Conservation (phyloP, 345 rosid species). For the Salix arbutifolia region DNA sequence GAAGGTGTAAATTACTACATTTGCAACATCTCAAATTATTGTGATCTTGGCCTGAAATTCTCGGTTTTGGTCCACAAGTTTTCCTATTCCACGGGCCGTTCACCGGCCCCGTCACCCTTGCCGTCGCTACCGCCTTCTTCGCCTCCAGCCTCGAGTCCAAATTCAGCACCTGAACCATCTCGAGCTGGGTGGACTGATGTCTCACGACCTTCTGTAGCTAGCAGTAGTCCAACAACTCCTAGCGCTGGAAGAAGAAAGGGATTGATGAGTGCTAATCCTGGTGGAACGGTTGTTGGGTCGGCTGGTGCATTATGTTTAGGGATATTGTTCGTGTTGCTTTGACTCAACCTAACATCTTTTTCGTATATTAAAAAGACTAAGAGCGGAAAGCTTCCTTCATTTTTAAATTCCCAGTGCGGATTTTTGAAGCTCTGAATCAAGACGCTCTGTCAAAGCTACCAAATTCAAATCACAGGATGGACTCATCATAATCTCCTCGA, state of each 20-base stretch:
- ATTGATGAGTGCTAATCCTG: not conserved
- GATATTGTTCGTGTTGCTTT: too few relatives aligned
- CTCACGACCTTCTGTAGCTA: not conserved
- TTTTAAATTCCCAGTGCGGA: too few relatives aligned
- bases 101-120: conserved; percentile 2
- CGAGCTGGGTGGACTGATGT: not conserved
- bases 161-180: conserved; percentile 9
- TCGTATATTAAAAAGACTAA: too few relatives aligned
- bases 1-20: conserved; percentile 36
- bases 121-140: not conserved
- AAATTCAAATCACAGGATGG: too few relatives aligned
- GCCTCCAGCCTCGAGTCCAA: not conserved
- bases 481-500: too few relatives aligned
- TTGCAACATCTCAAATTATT: conserved; percentile 42
- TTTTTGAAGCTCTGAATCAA: too few relatives aligned
- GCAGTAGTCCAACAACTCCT: not conserved
- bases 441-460: too few relatives aligned
- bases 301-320: not conserved
- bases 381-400: too few relatives aligned
- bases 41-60: conserved; percentile 41
- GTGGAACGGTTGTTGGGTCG: not conserved
- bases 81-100: not conserved
- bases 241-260: not conserved
- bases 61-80: conserved; percentile 15
- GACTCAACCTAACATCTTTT: not conserved